Conservation (phyloP, 768 basidiomycete genomes). For the Fomitopsis serialis region DNA sequence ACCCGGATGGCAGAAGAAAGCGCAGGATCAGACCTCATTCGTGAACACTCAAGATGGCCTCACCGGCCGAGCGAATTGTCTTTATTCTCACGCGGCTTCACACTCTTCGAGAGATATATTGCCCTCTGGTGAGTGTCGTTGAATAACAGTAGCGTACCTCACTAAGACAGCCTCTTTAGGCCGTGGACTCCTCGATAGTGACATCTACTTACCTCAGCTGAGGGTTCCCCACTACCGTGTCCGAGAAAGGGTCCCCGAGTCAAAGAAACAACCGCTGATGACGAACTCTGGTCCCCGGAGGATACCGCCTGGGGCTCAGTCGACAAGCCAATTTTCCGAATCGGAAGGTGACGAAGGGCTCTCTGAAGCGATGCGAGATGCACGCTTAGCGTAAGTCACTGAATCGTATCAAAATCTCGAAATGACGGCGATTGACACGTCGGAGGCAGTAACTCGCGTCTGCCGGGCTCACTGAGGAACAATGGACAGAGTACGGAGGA, state of each 20-base stretch:
- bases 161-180: too few relatives aligned
- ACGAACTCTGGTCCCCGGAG: not conserved
- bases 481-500: constrained; percentile 35
- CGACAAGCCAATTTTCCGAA: not conserved
- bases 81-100: constrained; percentile 36
- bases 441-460: constrained; percentile 45
- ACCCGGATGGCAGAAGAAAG: constrained; percentile 44
- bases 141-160: too few relatives aligned
- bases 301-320: not conserved
- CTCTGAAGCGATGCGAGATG: constrained; percentile 58
- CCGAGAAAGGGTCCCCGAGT: not conserved
- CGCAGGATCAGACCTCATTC: constrained; percentile 56
- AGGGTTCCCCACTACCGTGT: constrained; percentile 18
- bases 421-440: not conserved
- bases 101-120: not conserved
- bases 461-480: constrained; percentile 31
- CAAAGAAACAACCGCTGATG: not conserved
- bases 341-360: constrained; percentile 10
- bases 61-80: constrained; percentile 55
- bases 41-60: constrained; percentile 62
- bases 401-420: not conserved
- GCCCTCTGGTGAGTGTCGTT: constrained; percentile 20
- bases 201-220: constrained; percentile 44
- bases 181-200: constrained; percentile 35
- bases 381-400: constrained; percentile 56